Conservation (phyloP, 305 asterid species). For the Solanum chacoense region DNA sequence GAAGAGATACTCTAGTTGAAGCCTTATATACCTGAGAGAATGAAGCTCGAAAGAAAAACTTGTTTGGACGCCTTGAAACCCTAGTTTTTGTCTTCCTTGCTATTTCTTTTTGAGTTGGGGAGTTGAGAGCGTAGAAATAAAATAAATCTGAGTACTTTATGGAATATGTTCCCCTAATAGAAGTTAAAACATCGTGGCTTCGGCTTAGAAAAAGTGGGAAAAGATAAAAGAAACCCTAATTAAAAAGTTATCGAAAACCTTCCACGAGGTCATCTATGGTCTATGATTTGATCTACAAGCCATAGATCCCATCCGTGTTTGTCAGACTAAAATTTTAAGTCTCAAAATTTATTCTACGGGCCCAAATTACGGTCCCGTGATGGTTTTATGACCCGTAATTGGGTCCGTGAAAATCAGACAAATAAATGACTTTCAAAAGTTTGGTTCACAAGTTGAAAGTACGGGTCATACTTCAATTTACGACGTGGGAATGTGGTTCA, state of each 20-base stretch:
- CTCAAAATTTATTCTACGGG: background rate
- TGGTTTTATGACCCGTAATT: background rate
- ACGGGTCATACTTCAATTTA: background rate
- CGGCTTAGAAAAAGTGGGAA: background rate
- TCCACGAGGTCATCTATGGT: background rate
- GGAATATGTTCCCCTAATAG: background rate
- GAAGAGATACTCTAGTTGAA: background rate
- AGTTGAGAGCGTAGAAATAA: too few species aligned
- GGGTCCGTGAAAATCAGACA: background rate
- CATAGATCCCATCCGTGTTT: background rate
- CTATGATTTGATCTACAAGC: background rate
- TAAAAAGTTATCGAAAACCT: background rate
- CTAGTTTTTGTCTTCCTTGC: background rate
- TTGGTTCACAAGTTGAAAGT: background rate
- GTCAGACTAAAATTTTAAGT: background rate
- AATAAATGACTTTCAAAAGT: background rate
- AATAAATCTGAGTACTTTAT: background rate
- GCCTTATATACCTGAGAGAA: background rate
- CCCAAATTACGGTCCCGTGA: background rate
- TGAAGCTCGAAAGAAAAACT: background rate
- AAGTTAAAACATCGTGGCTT: background rate
- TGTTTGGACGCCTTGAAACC: background rate
- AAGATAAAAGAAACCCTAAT: background rate
- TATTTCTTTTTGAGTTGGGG: background rate
- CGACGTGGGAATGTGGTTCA: background rate